These are phyloP conservation scores for Lathyrus tuberosus DNA, from an alignment of 306 rosid species.

Conservation along the genomic window DNA sequence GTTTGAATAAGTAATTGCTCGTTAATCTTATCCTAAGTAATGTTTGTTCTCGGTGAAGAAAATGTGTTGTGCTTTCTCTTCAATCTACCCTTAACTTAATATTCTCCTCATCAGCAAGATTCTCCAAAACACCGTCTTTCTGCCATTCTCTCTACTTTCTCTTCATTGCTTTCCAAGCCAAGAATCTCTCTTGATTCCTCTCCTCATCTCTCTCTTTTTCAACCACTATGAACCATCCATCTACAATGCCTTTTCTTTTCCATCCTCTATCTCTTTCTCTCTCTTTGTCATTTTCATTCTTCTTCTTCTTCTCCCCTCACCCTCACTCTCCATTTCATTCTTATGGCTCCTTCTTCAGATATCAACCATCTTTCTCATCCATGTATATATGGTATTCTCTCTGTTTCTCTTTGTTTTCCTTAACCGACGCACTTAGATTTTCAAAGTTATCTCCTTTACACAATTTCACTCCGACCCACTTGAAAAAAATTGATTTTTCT, in stretches of 20 bases:
- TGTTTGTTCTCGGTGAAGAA: no score
- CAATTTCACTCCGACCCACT: constrained; percentile 11
- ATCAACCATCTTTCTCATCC: constrained; percentile 84
- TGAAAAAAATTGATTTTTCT: constrained; percentile 16
- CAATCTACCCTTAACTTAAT: constrained; percentile 66
- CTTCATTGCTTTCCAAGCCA: constrained; percentile 89
- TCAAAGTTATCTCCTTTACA: constrained; percentile 14
- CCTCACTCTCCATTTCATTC: constrained; percentile 17
- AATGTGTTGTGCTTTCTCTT: no score
- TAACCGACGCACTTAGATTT: constrained; percentile 1
- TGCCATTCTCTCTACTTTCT: constrained; percentile 48
- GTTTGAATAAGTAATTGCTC: no score
- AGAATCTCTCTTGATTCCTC: constrained; percentile 87
- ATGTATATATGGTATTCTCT: constrained; percentile 70
- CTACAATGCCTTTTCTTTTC: constrained; percentile 49
- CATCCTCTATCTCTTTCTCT: constrained; percentile 42
- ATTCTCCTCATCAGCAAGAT: constrained; percentile 82
- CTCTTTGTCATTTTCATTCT: constrained; percentile 54
- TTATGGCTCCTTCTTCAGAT: constrained; percentile 71
- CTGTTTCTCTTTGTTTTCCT: constrained; percentile 4
- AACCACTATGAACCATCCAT: constrained; percentile 68
- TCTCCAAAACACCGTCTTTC: constrained; percentile 55
- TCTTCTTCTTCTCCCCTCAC: constrained; percentile 30
- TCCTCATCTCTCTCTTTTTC: constrained; percentile 38
- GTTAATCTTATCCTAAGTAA: no score